phyloP scores from a whole-genome alignment of 2,329 filamentous ascomycete genomes.

The Aspergillus sp. region DNA sequence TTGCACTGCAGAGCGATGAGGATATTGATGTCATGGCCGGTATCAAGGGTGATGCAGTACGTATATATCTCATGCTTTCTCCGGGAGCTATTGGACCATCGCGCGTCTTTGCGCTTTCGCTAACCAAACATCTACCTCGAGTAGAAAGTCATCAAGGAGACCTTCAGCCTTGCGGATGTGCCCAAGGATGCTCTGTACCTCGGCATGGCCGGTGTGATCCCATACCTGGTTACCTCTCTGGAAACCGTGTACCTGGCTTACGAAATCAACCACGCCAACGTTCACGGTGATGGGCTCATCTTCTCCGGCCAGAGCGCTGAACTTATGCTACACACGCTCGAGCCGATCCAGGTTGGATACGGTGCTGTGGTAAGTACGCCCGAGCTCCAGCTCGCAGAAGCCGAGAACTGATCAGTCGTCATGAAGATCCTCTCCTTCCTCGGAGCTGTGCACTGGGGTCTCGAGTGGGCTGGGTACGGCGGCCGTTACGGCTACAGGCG shows the following conservation, averaged over 20 bases:
- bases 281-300: constrained; percentile 64
- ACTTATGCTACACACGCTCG: constrained; percentile 72
- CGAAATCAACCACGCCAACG: constrained; percentile 73
- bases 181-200: constrained; percentile 70
- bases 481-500: constrained; percentile 73
- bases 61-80: constrained; percentile 31
- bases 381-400: not conserved
- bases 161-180: constrained; percentile 67
- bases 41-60: constrained; percentile 63
- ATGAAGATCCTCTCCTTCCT: constrained; percentile 85
- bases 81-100: not conserved
- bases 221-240: constrained; percentile 83
- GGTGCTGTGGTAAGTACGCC: constrained; percentile 72
- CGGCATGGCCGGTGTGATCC: constrained; percentile 77
- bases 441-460: constrained; percentile 90
- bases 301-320: constrained; percentile 74
- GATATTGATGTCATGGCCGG: constrained; percentile 57
- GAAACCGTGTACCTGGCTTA: constrained; percentile 82
- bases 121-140: not conserved
- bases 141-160: constrained; percentile 69
- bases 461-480: constrained; percentile 77
- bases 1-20: constrained; percentile 46
- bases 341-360: constrained; percentile 88
- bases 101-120: not conserved
- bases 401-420: not conserved